These are phyloP conservation scores for Cercospora nicotianae DNA, from an alignment of 2,329 filamentous ascomycete species.

Conservation along the genomic window DNA sequence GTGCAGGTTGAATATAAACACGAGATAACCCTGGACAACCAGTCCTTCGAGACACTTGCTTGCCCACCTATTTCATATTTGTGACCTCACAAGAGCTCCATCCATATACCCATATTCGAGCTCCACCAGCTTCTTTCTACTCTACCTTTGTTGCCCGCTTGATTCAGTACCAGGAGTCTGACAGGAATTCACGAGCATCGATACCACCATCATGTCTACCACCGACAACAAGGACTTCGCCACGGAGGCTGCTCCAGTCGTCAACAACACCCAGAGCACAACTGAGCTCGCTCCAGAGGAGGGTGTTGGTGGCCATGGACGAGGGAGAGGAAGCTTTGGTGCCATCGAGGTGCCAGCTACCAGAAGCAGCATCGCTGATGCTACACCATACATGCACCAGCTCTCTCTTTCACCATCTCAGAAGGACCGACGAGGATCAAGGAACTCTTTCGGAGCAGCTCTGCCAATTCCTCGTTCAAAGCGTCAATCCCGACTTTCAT, in stretches of 20 bases:
- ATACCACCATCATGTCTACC: constrained; percentile 55
- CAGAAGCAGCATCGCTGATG: constrained; percentile 67
- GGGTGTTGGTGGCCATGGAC: constrained; percentile 23
- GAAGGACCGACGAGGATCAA: constrained; percentile 66
- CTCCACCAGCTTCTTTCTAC: not conserved
- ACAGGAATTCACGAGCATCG: not conserved
- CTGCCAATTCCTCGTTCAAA: constrained; percentile 72
- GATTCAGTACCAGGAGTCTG: not conserved
- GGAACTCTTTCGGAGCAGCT: constrained; percentile 73
- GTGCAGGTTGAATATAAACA: constrained; percentile 16
- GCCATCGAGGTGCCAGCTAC: constrained; percentile 70
- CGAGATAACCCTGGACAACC: constrained; percentile 14
- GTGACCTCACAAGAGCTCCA: constrained; percentile 11
- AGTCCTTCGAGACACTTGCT: constrained; percentile 2
- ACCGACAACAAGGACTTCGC: constrained; percentile 60
- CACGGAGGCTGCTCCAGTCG: constrained; percentile 41
- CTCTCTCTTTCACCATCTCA: constrained; percentile 67
- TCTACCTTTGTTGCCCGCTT: not conserved
- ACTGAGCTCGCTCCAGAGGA: constrained; percentile 32
- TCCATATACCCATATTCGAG: constrained; percentile 5
- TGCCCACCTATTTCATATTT: constrained; percentile 4
- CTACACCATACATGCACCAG: constrained; percentile 69
- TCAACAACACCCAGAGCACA: constrained; percentile 38
- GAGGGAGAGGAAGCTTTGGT: constrained; percentile 36
- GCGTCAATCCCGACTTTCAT: constrained; percentile 66